Base-by-base conservation (phyloP, 495 filamentous ascomycete genomes). In the Penicillium macrosclerotiorum region DNA sequence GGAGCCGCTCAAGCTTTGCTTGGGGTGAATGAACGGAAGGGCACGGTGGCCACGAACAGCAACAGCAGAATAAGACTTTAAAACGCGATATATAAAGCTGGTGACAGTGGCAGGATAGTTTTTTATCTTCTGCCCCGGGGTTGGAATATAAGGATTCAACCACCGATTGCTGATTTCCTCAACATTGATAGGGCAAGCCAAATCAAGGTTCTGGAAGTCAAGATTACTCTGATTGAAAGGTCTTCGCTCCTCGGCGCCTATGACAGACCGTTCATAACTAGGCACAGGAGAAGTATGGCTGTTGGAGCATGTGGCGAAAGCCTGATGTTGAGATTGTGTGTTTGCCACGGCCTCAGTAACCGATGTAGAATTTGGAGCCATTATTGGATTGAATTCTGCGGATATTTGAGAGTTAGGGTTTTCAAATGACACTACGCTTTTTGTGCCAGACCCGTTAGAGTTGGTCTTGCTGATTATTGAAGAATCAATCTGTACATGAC, bases 131-230 rank as follows among this genome's bases (percentile, higher is more conserved):
- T 74, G 71, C 1, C 58, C 67, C 0, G 69, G 57, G 7, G 64
- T 34, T 2, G 68, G 72, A 37, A 75, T 68, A 35, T 67, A 75
- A 5, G 67, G 42, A 19, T 70, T 67, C 38, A 74, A 31, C 72
- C 69, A 77, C 23, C 73, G 73, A 39, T 72, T 72, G 12, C 59
- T 67, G 40, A 77, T 75, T 4, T 64, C 59, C 14, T 72, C 63
- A 3, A 59, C 63, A 44, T 76, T 60, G 36, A 74, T 72, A 3
- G 69, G 64, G 44, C 65, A 71, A 8, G 67, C 50, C n/a, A 77
- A 57, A 11, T 68, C 58, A 7, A 66, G 48, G 0, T 14, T 19
- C 16, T 51, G 35, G 8, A 67, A 67, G 13, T 63, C 36, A 19
- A 60, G 43, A 17, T 18, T 16, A 5, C 17, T 37, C 5, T 37